Evolutionary conservation across 2,329 filamentous ascomycete genomes (phyloP), one percentile per base, ranked within the genome.

Genomic region (Verticillium klebahnii): DNA sequence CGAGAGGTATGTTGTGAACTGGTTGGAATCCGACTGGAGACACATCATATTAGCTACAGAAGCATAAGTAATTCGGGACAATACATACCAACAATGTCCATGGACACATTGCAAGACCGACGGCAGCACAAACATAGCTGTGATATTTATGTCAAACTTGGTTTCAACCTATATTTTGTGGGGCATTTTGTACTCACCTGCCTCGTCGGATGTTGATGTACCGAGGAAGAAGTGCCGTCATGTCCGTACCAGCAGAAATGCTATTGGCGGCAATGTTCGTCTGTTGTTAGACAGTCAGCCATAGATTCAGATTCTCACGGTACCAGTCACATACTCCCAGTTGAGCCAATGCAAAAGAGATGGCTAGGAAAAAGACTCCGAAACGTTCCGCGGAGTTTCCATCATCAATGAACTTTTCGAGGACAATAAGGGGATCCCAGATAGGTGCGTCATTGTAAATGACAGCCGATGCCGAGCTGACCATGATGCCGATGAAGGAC

Each of bases 201-300:
- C 45, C 93, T 12, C 93, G 89, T 60, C 93, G 88, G 69, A 97
- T 97, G 69, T 89, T 93, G 71, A 96, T 80, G 74, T 85, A 96
- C 19, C 90, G 87, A 0, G 92, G 92, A 3, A 93, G 77, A 12
- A 96, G 80, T 0, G 91, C 91, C 1, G 91, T 91, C 84, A 96
- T 83, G 67, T 95, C 91, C 0, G 91, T 93, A 19, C 91, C 90
- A 6, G 91, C 91, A 1, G 90, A 93, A 63, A 95, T 89, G 0
- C 88, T 91, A 77, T 96, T 96, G 62, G 92, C 92, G 0, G 91
- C 90, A 66, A 96, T 93, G 69, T 96, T 96, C 45, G 92, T 95
- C 34, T 36, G 34, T 36, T 25, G 25, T 25, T 25, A 25, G 25
- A 5, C 25, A 25, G 25, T 25, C 25, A 25, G 25, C 25, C 25